Evolutionary conservation across 305 asterid genomes (phyloP), one percentile per base, ranked within the genome.

Genomic region (Plantago rigida): DNA sequence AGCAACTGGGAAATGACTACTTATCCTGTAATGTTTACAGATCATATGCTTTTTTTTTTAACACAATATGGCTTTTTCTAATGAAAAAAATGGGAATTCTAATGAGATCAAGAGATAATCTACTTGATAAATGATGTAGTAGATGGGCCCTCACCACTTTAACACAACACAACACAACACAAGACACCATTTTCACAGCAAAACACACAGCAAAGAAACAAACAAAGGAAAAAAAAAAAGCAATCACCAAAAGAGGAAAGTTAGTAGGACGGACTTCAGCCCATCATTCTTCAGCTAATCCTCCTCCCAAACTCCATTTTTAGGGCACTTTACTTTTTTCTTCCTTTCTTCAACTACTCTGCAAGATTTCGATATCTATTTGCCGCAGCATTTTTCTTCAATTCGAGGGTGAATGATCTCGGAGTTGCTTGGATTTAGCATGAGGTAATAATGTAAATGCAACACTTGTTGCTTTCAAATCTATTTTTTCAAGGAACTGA

Each of bases 401-500:
- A 5, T 22, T 22, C 26, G 1, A 42, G 15, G 19, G 29, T 12
- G 13, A 14, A 17, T 59, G 64, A 44, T 59, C 64, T 45, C 49
- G 9, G 9, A 4, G 0, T 44, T 59, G 49, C 44, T 59, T 45
- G 52, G 69, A 66, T 64, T 51, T 53, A 36, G 57, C 47, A 47
- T 29, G 62, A 63, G 69, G 66, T 63, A 56, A 24, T 12, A 57
- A 13, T 31, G 3, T 17, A 17, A 17, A 12, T 14, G 41, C 4
- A 5, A 29, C 13, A 9, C 22, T 17, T 13, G 8, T 14, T 34
- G 1, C 9, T 56, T 13, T 1, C 24, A 22, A 22, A 9, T 12
- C 14, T 29, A 28, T 59, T 62, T 66, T 42, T 46, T 28, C 22
- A 13, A 52, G 52, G 76, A 63, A 51, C 42, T 61, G 71, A 46